phyloP scores from a whole-genome alignment of 1,284 basidiomycete species.

The Dichomitus squalens region DNA sequence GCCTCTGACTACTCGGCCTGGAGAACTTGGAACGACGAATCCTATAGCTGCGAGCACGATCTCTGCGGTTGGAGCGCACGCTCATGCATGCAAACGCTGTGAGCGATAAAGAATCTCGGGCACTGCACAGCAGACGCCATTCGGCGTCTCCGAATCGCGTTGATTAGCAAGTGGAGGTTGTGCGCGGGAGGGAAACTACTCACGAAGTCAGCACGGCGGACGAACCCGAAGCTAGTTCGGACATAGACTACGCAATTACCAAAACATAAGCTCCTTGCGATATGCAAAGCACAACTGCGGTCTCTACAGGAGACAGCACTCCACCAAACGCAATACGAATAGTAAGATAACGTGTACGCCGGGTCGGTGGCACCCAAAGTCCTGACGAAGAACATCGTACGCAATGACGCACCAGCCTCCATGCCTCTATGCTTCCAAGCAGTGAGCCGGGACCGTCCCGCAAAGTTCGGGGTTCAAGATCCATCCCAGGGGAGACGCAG shows the following conservation, averaged over 20 bases:
- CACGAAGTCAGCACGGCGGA: conserved; percentile 2
- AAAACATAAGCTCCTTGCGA: neutral
- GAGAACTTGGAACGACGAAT: neutral
- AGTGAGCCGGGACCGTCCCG: neutral
- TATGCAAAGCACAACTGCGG: neutral
- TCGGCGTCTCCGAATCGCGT: neutral
- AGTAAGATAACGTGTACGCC: neutral
- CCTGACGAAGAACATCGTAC: neutral
- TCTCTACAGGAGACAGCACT: neutral
- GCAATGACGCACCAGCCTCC: neutral
- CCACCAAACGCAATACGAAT: neutral
- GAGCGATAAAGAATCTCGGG: neutral
- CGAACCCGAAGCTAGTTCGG: neutral
- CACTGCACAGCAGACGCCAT: neutral
- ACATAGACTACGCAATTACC: neutral
- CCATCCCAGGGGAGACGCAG: neutral
- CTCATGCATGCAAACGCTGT: neutral
- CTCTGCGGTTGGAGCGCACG: neutral
- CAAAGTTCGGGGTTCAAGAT: neutral
- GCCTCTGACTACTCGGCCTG: neutral
- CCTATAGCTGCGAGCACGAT: neutral
- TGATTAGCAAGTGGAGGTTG: neutral
- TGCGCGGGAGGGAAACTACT: conserved; percentile 7
- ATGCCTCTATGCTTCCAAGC: neutral
- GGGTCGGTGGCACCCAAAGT: neutral